A percentile compares a stretch with the other conserved stretches of the same genome.
Conservation (phyloP, 2,329 filamentous ascomycete genomes). For the Rhinocladiella similis region DNA sequence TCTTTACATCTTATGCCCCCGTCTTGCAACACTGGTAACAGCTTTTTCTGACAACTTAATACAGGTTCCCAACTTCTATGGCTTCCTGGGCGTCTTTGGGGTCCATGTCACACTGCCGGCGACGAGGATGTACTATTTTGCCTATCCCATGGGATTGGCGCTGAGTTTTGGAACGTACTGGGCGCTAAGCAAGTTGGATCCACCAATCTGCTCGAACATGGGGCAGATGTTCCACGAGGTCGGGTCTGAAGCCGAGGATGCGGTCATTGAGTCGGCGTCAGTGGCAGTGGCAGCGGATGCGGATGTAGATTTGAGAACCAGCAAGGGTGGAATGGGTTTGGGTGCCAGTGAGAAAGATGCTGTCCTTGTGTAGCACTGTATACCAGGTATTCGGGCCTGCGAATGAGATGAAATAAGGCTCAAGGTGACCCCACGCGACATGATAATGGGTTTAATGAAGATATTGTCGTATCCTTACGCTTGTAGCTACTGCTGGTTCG, state of each 20-base stretch:
- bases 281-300: background rate
- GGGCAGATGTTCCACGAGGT: background rate
- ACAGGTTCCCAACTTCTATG: conserved; percentile 40
- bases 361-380: background rate
- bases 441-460: background rate
- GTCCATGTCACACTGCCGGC: conserved; percentile 32
- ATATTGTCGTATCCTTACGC: background rate
- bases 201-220: background rate
- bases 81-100: conserved; percentile 44
- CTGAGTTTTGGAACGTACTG: conserved; percentile 1
- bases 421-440: background rate
- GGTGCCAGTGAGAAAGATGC: background rate
- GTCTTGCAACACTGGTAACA: background rate
- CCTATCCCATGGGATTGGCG: background rate
- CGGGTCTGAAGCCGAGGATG: background rate
- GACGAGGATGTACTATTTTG: conserved; percentile 8
- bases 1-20: background rate
- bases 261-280: background rate
- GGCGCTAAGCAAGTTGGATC: background rate
- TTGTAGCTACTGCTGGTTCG: background rate
- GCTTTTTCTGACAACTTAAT: background rate
- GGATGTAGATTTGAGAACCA: background rate
- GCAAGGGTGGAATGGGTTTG: background rate
- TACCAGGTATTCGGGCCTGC: background rate
- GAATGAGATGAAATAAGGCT: background rate